phyloP scores from a whole-genome alignment of 306 rosid species.

The Cajanus cajan region DNA sequence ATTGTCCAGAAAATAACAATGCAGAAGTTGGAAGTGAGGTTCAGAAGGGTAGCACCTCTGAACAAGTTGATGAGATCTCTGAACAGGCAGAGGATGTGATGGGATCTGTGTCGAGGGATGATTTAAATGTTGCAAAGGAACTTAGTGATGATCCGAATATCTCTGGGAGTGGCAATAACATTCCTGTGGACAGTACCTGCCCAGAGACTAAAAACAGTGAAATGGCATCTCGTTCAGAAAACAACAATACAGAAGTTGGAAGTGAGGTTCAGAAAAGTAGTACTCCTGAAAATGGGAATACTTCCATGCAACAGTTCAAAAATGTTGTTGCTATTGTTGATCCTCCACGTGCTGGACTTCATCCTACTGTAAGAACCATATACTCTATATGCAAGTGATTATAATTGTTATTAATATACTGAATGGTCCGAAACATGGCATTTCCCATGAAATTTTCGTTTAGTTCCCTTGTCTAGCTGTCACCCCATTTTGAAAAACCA shows the following conservation, averaged over 20 bases:
- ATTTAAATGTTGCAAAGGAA: constrained; percentile 47
- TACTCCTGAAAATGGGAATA: constrained; percentile 42
- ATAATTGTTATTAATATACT: not conserved
- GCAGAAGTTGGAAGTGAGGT: constrained; percentile 42
- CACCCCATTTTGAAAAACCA: not conserved
- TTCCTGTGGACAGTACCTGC: constrained; percentile 31
- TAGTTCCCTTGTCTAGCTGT: not conserved
- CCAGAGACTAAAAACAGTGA: constrained; percentile 46
- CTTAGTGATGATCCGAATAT: constrained; percentile 41
- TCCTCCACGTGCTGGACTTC: constrained; percentile 96
- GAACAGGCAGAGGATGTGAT: constrained; percentile 86
- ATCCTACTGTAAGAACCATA: constrained; percentile 78
- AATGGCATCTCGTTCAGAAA: constrained; percentile 40
- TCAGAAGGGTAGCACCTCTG: constrained; percentile 35
- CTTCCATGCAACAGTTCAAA: constrained; percentile 49
- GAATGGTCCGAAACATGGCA: constrained; percentile 10
- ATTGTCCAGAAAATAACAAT: constrained; percentile 39
- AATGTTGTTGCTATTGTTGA: constrained; percentile 95
- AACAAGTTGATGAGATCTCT: not conserved
- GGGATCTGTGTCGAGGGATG: constrained; percentile 76
- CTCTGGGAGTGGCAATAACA: constrained; percentile 33
- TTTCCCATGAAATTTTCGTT: not conserved
- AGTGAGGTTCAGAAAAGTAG: constrained; percentile 38
- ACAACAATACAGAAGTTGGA: constrained; percentile 37
- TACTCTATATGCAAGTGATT: not conserved